phyloP scores from a whole-genome alignment of 148 eudicot genomes.

The Heliamphora exappendiculata region DNA sequence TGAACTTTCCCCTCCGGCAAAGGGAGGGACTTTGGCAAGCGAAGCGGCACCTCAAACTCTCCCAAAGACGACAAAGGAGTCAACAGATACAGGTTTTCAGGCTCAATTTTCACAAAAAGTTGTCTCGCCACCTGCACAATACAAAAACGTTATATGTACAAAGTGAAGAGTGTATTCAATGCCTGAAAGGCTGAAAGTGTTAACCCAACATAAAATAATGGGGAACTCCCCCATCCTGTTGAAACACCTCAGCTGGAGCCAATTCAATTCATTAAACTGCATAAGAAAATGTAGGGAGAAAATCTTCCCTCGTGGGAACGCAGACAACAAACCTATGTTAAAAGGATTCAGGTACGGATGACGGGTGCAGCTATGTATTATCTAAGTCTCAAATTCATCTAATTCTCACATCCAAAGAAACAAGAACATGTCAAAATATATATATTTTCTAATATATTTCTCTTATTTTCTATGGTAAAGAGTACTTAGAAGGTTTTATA shows the following conservation, averaged over 20 bases:
- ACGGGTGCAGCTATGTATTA: too few relatives aligned
- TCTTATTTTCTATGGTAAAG: too few relatives aligned
- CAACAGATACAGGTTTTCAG: slow-evolving; percentile 68
- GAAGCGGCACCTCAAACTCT: slow-evolving; percentile 68
- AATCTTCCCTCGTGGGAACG: not conserved
- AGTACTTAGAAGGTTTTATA: not conserved
- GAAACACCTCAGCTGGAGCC: too few relatives aligned
- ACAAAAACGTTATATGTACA: not conserved
- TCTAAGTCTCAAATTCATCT: too few relatives aligned
- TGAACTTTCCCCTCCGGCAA: slow-evolving; percentile 62
- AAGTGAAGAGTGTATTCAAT: not conserved
- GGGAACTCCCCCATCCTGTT: not conserved
- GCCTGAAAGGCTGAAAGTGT: not conserved
- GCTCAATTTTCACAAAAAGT: slow-evolving; percentile 45
- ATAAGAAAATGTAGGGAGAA: not conserved
- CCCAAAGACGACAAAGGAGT: slow-evolving; percentile 58
- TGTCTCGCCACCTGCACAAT: slow-evolving; percentile 68
- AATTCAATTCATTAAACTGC: not conserved
- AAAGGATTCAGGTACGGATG: too few relatives aligned
- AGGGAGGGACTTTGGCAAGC: slow-evolving; percentile 73
- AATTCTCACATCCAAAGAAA: not conserved
- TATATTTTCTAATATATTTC: too few relatives aligned
- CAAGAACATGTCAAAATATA: too few relatives aligned
- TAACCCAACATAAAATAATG: not conserved
- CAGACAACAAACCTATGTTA: too few relatives aligned